Evolutionary conservation across 495 filamentous ascomycete genomes (phyloP), one percentile per base, ranked within the genome.

Genomic region (Elaphomyces granulatus): DNA sequence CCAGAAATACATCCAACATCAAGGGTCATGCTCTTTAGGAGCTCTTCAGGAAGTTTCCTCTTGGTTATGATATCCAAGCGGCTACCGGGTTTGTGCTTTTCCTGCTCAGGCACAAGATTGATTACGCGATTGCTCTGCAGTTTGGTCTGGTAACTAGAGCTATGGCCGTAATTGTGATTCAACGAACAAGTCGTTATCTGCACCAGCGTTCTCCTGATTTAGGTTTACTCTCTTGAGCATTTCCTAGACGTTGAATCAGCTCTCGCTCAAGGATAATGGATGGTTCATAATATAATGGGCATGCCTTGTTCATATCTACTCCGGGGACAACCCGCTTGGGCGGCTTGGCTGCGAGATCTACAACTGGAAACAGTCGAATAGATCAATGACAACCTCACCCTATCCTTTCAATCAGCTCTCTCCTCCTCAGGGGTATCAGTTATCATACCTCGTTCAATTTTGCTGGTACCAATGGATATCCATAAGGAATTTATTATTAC

Each of bases 331-430:
- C 77, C 77, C 9, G 82, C 68, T 41, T 69, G n/a, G n/a, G n/a
- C n/a, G n/a, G 73, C 34, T 55, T 52, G 3, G 72, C 63, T 15
- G 76, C 77, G 2, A 73, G 67, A 46, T 81, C 75, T 34, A 75
- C 61, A 46, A 82, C 78, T 41, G 81, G 75, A 64, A 73, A 3
- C 79, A 76, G 45, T 63, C 66, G 23, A 79, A 77, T 3, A 82
- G 53, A 43, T 81, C 78, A 41, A 81, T 52, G 6, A 78, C 61
- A 1, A 66, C 72, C 51, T 81, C 77, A n/a, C 77, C 77, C 67
- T 71, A 34, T 28, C 23, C 12, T 12, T 28, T 28, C 23, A 28
- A 12, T 28, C 23, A 28, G 23, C 23, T 6, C 23, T 28, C 23
- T 28, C 23, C 23, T 12, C 23, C 23, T 28, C 12, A 28, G 23